Percentiles rank a stretch among this genome's conserved stretches.
These are phyloP conservation scores for Acacia confusa DNA, from an alignment of 306 rosid genomes.

Conservation along the genomic window DNA sequence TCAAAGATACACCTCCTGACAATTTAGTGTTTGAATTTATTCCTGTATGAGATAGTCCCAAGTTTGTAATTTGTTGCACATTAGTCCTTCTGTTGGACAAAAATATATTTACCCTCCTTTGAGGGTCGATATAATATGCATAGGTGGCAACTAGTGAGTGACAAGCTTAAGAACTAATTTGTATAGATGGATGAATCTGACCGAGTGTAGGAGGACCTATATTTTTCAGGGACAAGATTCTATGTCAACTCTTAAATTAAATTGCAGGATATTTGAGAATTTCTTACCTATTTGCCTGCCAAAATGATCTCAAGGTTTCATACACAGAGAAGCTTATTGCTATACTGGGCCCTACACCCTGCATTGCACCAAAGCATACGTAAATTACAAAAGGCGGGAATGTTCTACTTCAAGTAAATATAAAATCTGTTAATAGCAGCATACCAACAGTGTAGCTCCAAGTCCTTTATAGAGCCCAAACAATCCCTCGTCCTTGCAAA, in stretches of 20 bases:
- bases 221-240: background rate
- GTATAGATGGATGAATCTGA: background rate
- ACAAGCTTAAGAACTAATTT: background rate
- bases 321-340: slow-evolving; percentile 96
- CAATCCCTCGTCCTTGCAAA: slow-evolving; percentile 80
- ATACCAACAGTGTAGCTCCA: slow-evolving; percentile 95
- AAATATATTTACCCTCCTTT: background rate
- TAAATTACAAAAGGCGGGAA: slow-evolving; percentile 29
- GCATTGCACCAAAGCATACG: slow-evolving; percentile 32
- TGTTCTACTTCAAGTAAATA: slow-evolving; percentile 8
- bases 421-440: slow-evolving; percentile 28
- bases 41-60: background rate
- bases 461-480: slow-evolving; percentile 93
- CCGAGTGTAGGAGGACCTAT: too few species aligned
- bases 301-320: slow-evolving; percentile 78
- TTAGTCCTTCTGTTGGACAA: background rate
- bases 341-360: slow-evolving; percentile 97
- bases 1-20: background rate
- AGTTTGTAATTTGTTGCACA: background rate
- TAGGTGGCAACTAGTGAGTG: background rate
- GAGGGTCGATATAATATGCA: background rate
- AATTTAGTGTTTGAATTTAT: background rate
- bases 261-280: slow-evolving; percentile 23
- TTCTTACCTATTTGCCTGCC: slow-evolving; percentile 75
- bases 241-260: background rate